Base-by-base conservation (phyloP, 2,329 filamentous ascomycete species). In the Orbilia javanica region DNA sequence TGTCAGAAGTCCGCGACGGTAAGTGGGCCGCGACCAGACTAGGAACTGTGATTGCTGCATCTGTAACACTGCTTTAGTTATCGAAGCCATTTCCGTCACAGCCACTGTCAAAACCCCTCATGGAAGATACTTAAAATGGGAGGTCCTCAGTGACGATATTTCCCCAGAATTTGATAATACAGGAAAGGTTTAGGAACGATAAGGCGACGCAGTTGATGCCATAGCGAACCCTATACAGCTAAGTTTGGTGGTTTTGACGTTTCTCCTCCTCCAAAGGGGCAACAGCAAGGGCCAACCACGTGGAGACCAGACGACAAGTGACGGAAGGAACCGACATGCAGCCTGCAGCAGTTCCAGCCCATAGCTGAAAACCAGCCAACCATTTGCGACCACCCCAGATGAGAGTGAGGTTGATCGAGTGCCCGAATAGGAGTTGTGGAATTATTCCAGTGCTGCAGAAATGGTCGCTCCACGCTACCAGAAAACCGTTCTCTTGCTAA, bases 211-310 rank as follows among this genome's bases (percentile, higher is more conserved):
- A 57, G 10, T 3, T 44, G 31, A 55, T 53, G 42, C 29, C 66
- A 60, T 62, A 31, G 31, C 53, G 44, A 22, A 60, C 34, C 68
- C 39, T 48, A 62, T 57, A 36, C 42, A 36, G 52, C 18, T 53
- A 34, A 27, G 27, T 18, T 70, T 48, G 42, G 36, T 36, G 46
- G 31, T 55, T 69, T 60, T 57, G 42, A 63, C 46, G 53, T 66
- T 31, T 44, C 46, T 66, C 20, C 15, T 29, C 50, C 10, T 66
- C 46, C 48, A 36, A 53, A 62, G 42, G 44, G 36, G 34, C 18
- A 64, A 57, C 52, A 60, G 69, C 60, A 66, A 73, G 69, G 69
- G 69, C 69, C 60, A 60, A 39, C 69, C 69, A 73, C 69, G 69
- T 73, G 69, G 69, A 65, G 55, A 46, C 27, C 36, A 39, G 42